Evolutionary conservation across 164 flowering plant species (phyloP).

Genomic region (Akebia trifoliata): DNA sequence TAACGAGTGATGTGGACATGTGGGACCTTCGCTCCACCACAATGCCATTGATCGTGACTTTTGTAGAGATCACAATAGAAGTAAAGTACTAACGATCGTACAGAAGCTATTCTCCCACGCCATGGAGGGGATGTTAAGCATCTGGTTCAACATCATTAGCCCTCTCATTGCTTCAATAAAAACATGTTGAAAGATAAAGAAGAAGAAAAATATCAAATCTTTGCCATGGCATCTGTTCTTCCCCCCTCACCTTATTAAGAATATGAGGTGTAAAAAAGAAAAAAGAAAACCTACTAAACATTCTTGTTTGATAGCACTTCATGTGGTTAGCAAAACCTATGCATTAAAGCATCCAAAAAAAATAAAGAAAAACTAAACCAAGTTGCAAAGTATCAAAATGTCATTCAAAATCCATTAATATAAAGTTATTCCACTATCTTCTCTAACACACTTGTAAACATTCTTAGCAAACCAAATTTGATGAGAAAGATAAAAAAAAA

Average conservation of each 20-base stretch:
- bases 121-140: slow-evolving; percentile 13
- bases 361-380: background rate
- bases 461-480: too few species aligned
- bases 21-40: background rate
- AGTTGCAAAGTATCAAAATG: slow-evolving; percentile 21
- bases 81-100: slow-evolving; percentile 3
- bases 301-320: slow-evolving; percentile 5
- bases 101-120: background rate
- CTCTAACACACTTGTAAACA: too few species aligned
- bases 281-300: background rate
- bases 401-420: slow-evolving; percentile 18
- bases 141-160: slow-evolving; percentile 20
- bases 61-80: slow-evolving; percentile 1
- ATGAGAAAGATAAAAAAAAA: too few species aligned
- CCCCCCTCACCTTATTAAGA: slow-evolving; percentile 13
- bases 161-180: slow-evolving; percentile 5
- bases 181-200: background rate
- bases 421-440: slow-evolving; percentile 7
- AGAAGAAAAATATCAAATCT: background rate
- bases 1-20: too few species aligned
- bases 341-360: background rate
- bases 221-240: slow-evolving; percentile 23
- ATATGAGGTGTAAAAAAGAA: slow-evolving; percentile 22
- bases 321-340: slow-evolving; percentile 6
- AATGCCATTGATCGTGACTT: background rate